Evolutionary conservation across 2,329 filamentous ascomycete species (phyloP), one percentile per base, ranked within the genome.

Genomic region (Beauveria brongniartii): DNA sequence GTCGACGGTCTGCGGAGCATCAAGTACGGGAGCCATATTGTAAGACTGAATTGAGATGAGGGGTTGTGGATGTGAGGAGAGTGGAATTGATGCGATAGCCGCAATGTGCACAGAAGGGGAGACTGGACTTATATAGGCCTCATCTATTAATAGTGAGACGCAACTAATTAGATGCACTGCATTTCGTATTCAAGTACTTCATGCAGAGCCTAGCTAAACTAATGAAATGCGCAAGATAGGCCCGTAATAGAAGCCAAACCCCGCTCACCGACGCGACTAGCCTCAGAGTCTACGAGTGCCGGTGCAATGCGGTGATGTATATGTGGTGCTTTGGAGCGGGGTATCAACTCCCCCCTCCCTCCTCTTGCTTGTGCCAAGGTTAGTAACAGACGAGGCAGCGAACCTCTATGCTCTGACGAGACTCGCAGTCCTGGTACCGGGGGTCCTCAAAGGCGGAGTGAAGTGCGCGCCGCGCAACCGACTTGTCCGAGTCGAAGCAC

Each of bases 331-430:
- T 10, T 26, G 28, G 34, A 43, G 34, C 47, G 37, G 55, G 46
- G 43, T 16, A n/a, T 46, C 9, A 14, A 18, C 43, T 43, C n/a
- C 20, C 24, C 28, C 22, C 24, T 34, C 28, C 12, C n/a, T 18
- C 43, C 14, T 26, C 16, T n/a, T 34, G n/a, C 2, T 28, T 8
- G 26, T 28, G 7, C 22, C 8, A 9, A 16, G 16, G 64, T 53
- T 83, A 80, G 65, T 86, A 85, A 66, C 86, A 86, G 0, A 87
- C 80, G 68, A 87, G 71, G 62, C 82, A 84, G 65, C 85, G 74
- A 1, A 87, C 83, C 73, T 88, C 85, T 63, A 88, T 87, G 67
- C 83, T 86, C 74, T 88, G 80, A 64, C 85, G 67, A 9, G 79
- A 79, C 57, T 80, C 79, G 26, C 81, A 84, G 14, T 80, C 82